Base-by-base conservation (phyloP, 1,284 basidiomycete genomes). In the Athelia psychrophila region DNA sequence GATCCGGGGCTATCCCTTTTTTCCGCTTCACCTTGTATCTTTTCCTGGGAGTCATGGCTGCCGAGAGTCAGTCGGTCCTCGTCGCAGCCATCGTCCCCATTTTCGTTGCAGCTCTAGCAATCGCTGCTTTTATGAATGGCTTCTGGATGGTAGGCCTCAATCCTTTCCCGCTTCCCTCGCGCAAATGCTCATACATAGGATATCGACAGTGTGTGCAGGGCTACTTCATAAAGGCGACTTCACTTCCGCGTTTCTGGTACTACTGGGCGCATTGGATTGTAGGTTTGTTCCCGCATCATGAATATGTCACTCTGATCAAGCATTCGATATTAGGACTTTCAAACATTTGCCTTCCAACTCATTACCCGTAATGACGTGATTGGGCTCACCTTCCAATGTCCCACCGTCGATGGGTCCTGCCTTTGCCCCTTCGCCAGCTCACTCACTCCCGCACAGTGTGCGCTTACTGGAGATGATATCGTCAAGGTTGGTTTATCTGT, bases 81-180 rank as follows among this genome's bases (percentile, higher is more conserved):
- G 64, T 87, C 45, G 76, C 82, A 0, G 71, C 80, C 0, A 47
- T 76, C 12, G 52, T 86, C 1, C 84, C 84, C 0, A 76, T 83
- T 48, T 85, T 86, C 55, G 78, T 86, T 33, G 82, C 81, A 0
- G 75, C 83, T 1, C 69, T 87, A 2, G 83, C 83, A 0, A 69
- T 86, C 2, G 66, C 72, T 18, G 70, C 76, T 2, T 86, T 85
- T 60, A 54, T 78, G 35, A 85, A 85, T 58, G 83, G 83, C 0
- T 78, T 84, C 54, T 84, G 80, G 81, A 85, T 84, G 81, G 72
- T 71, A 42, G 48, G 69, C 60, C 42, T 13, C 35, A 35, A 44
- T 52, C 36, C 47, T 33, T n/a, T 13, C 53, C n/a, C 33, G 33
- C n/a, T n/a, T n/a, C 33, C n/a, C 33, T 10, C 12, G n/a, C 10